A percentile compares a stretch with the other conserved stretches of the same genome.
phyloP scores from a whole-genome alignment of 2,329 filamentous ascomycete species.

The Monosporascus sp. region DNA sequence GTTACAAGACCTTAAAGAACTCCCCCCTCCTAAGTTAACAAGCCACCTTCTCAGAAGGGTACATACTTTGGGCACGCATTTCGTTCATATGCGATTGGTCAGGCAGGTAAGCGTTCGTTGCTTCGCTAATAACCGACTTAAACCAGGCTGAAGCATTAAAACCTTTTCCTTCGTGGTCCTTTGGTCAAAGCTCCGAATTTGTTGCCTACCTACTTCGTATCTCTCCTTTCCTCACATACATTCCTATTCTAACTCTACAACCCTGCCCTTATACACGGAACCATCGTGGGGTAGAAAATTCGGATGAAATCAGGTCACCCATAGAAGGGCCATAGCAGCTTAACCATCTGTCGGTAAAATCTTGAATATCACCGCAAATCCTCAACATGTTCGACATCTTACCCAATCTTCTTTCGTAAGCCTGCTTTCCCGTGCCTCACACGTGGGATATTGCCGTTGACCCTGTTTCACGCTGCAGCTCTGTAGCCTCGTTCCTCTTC shows the following conservation, averaged over 20 bases:
- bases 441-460: not conserved
- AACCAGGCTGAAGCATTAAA: not conserved
- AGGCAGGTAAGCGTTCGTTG: too few relatives aligned
- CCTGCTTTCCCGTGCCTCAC: conserved; percentile 9
- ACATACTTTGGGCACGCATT: too few relatives aligned
- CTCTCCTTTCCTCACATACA: not conserved
- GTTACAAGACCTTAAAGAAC: too few relatives aligned
- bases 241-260: not conserved
- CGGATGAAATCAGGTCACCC: too few relatives aligned
- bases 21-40: too few relatives aligned
- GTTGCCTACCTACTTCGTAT: not conserved
- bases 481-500: conserved; percentile 83
- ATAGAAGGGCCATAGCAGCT: too few relatives aligned
- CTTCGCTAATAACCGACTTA: not conserved
- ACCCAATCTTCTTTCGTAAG: conserved; percentile 61
- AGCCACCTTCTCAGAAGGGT: too few relatives aligned
- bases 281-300: too few relatives aligned
- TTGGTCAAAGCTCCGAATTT: not conserved
- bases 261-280: not conserved
- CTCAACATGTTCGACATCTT: conserved; percentile 57
- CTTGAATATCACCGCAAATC: not conserved
- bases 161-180: not conserved
- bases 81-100: too few relatives aligned
- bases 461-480: conserved; percentile 47
- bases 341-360: not conserved